Percentiles rank a stretch among this genome's conserved stretches.
These are phyloP conservation scores for Clarireedia sp. DNA, from an alignment of 2,329 filamentous ascomycete genomes.

Conservation along the genomic window DNA sequence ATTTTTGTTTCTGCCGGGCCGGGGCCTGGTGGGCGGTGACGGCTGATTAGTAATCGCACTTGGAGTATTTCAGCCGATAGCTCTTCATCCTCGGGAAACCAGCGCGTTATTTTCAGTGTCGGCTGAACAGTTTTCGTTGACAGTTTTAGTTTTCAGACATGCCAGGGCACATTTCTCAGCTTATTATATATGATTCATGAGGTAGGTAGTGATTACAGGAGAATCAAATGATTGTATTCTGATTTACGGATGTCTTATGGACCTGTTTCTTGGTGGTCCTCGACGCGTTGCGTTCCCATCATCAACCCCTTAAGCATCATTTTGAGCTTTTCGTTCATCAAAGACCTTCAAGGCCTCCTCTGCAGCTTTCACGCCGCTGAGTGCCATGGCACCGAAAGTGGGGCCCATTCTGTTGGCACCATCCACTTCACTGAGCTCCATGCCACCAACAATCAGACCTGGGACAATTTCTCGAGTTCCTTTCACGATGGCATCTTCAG, in stretches of 20 bases:
- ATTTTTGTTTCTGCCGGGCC: constrained; percentile 7
- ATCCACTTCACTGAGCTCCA: constrained; percentile 88
- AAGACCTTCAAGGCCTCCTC: constrained; percentile 77
- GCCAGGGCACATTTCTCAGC: too few relatives aligned
- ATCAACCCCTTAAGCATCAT: constrained; percentile 31
- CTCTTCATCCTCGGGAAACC: too few relatives aligned
- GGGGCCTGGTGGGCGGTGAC: too few relatives aligned
- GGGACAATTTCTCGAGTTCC: constrained; percentile 80
- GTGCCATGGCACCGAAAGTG: constrained; percentile 82
- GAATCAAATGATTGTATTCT: too few relatives aligned
- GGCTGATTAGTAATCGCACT: background rate
- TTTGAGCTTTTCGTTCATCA: constrained; percentile 70
- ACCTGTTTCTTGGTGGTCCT: background rate
- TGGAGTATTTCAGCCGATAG: background rate
- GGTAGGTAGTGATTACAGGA: too few relatives aligned
- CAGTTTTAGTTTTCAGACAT: too few relatives aligned
- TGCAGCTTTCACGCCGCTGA: constrained; percentile 82
- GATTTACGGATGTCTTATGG: background rate
- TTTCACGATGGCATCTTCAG: constrained; percentile 92
- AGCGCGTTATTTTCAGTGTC: too few relatives aligned
- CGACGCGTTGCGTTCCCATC: background rate
- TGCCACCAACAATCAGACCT: constrained; percentile 85
- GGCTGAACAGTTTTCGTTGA: too few relatives aligned
- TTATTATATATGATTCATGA: too few relatives aligned
- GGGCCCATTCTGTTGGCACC: constrained; percentile 83